phyloP scores from a whole-genome alignment of 176 grass and related monocot species.

The Dactylis glomerata region DNA sequence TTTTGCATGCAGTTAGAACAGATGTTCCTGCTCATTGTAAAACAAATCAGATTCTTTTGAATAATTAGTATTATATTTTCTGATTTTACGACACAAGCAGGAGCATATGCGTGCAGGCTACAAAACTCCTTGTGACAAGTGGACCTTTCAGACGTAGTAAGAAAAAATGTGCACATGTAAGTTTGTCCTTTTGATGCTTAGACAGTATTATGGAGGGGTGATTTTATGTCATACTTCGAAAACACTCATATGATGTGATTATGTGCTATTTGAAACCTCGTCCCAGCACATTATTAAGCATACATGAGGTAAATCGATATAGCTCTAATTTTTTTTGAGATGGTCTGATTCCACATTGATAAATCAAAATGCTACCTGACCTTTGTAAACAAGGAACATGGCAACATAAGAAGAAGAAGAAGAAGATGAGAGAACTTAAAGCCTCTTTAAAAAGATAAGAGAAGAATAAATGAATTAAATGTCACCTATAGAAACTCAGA shows the following conservation, averaged over 20 bases:
- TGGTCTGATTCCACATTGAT: background rate
- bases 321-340: background rate
- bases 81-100: too few species aligned
- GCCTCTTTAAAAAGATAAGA: background rate
- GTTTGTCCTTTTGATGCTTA: too few species aligned
- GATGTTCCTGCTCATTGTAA: too few species aligned
- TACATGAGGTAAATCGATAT: background rate
- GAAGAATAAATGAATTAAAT: background rate
- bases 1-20: too few species aligned
- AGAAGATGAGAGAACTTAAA: background rate
- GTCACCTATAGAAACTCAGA: background rate
- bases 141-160: too few species aligned
- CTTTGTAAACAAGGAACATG: too few species aligned
- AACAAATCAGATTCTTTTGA: too few species aligned
- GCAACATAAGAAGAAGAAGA: too few species aligned
- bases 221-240: background rate
- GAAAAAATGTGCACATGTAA: background rate
- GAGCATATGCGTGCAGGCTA: too few species aligned
- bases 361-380: background rate
- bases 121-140: too few species aligned
- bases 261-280: background rate
- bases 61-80: too few species aligned
- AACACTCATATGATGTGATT: background rate
- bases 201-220: too few species aligned
- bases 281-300: background rate